phyloP scores from a whole-genome alignment of 768 basidiomycete genomes.

The Rhodotorula taiwanensis region DNA sequence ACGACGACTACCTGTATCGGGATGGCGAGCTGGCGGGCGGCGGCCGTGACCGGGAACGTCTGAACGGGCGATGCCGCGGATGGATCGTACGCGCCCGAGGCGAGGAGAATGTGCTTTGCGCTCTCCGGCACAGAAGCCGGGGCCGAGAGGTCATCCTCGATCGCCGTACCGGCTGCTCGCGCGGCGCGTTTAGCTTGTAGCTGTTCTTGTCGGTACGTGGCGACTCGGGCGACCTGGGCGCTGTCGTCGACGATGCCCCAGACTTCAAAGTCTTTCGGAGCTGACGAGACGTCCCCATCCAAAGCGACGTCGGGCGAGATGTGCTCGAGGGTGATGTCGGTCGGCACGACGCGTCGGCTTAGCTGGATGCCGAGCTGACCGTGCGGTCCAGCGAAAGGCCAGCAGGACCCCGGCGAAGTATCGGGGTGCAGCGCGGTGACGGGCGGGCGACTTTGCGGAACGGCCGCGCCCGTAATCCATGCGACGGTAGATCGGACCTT shows the following conservation, averaged over 20 bases:
- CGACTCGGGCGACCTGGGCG: conserved; percentile 61
- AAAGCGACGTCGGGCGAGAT: conserved; percentile 71
- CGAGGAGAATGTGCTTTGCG: conserved; percentile 54
- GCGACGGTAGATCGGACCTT: conserved; percentile 40
- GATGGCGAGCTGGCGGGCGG: conserved; percentile 62
- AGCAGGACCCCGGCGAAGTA: conserved; percentile 74
- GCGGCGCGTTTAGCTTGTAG: conserved; percentile 30
- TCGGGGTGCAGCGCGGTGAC: conserved; percentile 84
- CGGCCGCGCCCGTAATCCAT: conserved; percentile 46
- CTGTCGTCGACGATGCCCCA: conserved; percentile 80
- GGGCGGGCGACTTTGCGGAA: conserved; percentile 65
- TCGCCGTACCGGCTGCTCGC: neutral
- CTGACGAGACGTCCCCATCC: conserved; percentile 63
- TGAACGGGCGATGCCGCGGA: conserved; percentile 58
- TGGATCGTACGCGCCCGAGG: conserved; percentile 61
- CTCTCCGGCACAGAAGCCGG: conserved; percentile 36
- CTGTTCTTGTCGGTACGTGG: conserved; percentile 50
- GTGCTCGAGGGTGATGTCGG: conserved; percentile 78
- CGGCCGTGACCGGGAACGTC: conserved; percentile 66
- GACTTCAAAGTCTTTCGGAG: conserved; percentile 75
- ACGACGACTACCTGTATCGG: conserved; percentile 81
- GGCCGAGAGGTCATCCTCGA: conserved; percentile 40
- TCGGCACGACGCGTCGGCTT: conserved; percentile 55
- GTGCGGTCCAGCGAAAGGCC: conserved; percentile 73
- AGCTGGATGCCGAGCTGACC: conserved; percentile 81